These are phyloP conservation scores for Fusarium floridanum DNA, from an alignment of 2,329 filamentous ascomycete species.

Conservation along the genomic window DNA sequence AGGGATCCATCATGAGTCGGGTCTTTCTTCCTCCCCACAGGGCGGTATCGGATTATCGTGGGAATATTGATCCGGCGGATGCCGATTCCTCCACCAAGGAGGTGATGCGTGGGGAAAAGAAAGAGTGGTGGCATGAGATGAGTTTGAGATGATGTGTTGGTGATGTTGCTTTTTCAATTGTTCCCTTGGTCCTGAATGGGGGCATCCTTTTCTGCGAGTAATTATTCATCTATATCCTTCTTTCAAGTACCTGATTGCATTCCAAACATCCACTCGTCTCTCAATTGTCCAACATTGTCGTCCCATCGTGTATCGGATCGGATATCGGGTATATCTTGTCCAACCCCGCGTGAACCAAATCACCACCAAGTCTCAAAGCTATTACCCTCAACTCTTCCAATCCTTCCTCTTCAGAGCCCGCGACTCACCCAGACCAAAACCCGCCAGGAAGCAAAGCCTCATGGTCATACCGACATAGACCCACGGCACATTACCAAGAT, in stretches of 20 bases:
- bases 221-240: neutral
- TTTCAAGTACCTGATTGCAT: constrained; percentile 18
- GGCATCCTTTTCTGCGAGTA: constrained; percentile 15
- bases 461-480: constrained; percentile 75
- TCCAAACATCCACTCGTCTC: constrained; percentile 14
- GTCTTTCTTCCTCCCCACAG: constrained; percentile 11
- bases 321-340: constrained; percentile 31
- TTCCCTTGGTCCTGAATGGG: constrained; percentile 15
- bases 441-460: constrained; percentile 70
- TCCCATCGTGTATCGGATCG: constrained; percentile 30
- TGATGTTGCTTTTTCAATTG: neutral
- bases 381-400: constrained; percentile 29
- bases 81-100: constrained; percentile 44
- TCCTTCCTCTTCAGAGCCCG: constrained; percentile 43
- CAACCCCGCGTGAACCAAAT: constrained; percentile 7
- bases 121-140: constrained; percentile 8
- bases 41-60: constrained; percentile 40
- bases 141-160: neutral
- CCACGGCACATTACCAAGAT: constrained; percentile 77
- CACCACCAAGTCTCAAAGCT: neutral
- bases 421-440: constrained; percentile 62
- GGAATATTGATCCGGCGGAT: constrained; percentile 35
- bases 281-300: neutral
- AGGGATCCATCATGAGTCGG: constrained; percentile 35
- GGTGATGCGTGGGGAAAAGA: constrained; percentile 16